Evolutionary conservation across 345 rosid species (phyloP), one percentile per base, ranked within the genome.

Genomic region (Carallia pectinifolia): DNA sequence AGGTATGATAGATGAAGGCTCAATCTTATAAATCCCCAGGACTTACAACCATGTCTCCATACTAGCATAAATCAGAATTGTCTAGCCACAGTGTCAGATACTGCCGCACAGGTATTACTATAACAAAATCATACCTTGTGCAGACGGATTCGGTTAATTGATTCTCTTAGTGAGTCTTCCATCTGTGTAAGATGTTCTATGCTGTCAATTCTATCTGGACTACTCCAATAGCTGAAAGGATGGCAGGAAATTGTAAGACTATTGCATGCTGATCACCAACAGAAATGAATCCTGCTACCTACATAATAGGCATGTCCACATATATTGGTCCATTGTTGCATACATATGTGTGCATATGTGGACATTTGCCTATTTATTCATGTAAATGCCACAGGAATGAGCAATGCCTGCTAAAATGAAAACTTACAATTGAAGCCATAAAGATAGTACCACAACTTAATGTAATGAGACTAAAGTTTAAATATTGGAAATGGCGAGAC

Each of bases 131-230:
- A 63, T 52, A 90, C 98, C 91, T 89, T 86, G 62, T 85, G 90
- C 54, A 77, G 59, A 60, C 40, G 83, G 68, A 90, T 71, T 67
- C 72, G 81, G 62, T 79, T 85, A 69, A 93, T 74, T 19, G 96
- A 90, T 62, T 87, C 85, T 59, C 84, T 82, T 37, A 89, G 85
- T 13, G 89, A 89, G 53, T 89, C 87, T 79, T 93, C 98, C 92
- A 93, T 86, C 83, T 83, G 86, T 70, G 71, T 66, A 65, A 89
- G 87, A 74, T 86, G 87, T 68, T 85, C 92, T 12, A 85, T 64
- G 79, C 75, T 86, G 66, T 89, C 89, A 78, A 93, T 76, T 74
- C 86, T 83, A 69, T 86, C 88, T 4, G 86, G 90, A 80, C 84
- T 84, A 61, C 74, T 81, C 97, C 93, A 93, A 76, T 78, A 86